Evolutionary conservation across 2,329 filamentous ascomycete genomes (phyloP).

Genomic region (Beauveria varroae): DNA sequence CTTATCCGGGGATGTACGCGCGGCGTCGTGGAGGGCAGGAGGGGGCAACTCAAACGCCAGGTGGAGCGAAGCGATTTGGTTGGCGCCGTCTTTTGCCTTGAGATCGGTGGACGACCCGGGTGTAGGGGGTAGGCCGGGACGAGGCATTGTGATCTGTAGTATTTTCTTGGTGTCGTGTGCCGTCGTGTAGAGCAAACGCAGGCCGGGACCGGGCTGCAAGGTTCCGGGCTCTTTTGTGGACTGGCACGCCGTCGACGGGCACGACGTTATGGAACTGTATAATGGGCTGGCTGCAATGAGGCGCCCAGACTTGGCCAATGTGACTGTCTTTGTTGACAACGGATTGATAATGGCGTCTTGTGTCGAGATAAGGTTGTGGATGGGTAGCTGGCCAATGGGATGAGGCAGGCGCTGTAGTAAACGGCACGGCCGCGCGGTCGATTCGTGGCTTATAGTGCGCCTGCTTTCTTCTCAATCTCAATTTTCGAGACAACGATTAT

Average conservation of each 20-base stretch:
- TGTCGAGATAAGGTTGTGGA: background rate
- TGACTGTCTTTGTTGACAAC: background rate
- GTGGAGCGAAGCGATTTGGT: conserved; percentile 53
- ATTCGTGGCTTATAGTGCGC: background rate
- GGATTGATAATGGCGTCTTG: background rate
- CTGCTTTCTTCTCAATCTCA: background rate
- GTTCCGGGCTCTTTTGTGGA: background rate
- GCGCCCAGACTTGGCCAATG: background rate
- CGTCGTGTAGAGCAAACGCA: background rate
- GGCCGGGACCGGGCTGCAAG: background rate
- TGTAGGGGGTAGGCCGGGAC: conserved; percentile 60
- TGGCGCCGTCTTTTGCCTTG: conserved; percentile 60
- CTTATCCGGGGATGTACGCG: conserved; percentile 32
- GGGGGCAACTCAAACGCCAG: conserved; percentile 69
- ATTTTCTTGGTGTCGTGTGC: background rate
- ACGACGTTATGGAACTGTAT: background rate
- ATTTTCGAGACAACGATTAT: background rate
- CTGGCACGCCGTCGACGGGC: background rate
- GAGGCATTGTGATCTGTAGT: conserved; percentile 48
- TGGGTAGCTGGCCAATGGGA: background rate
- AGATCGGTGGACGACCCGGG: conserved; percentile 77
- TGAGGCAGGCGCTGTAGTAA: background rate
- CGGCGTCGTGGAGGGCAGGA: conserved; percentile 55
- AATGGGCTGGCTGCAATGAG: background rate
- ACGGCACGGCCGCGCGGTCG: background rate